Conservation (phyloP, 345 rosid genomes). For the sweet orange (Citrus sinensis) region DNA sequence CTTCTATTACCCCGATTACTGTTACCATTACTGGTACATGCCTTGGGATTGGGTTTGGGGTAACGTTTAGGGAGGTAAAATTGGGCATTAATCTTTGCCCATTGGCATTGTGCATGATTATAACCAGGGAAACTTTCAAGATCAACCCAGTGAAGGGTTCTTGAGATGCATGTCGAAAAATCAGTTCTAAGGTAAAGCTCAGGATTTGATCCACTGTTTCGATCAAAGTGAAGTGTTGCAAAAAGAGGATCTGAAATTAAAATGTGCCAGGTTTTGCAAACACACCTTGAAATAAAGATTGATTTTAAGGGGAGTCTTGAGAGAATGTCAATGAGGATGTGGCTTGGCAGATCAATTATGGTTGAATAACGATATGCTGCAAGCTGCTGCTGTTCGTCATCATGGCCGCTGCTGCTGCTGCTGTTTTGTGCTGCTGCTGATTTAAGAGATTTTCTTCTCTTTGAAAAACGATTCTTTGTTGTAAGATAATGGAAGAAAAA, state of each 20-base stretch:
- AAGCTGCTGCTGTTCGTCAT: not conserved
- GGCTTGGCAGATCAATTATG: constrained; percentile 9
- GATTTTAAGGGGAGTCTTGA: constrained; percentile 14
- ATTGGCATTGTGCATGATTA: not conserved
- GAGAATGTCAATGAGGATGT: constrained; percentile 7
- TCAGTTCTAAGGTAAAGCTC: constrained; percentile 17
- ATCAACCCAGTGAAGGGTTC: constrained; percentile 17
- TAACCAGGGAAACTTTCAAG: not conserved
- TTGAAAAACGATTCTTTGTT: not conserved
- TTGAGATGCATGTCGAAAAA: not conserved
- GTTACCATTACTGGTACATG: not conserved
- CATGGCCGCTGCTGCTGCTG: not conserved
- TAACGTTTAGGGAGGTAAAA: constrained; percentile 13
- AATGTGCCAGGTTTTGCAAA: constrained; percentile 12
- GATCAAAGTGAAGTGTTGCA: not conserved
- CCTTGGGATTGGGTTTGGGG: not conserved
- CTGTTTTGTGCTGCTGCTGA: not conserved
- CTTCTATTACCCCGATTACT: too few relatives aligned
- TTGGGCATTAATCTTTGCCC: not conserved
- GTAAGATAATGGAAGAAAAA: not conserved
- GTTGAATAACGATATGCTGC: not conserved
- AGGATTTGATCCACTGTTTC: not conserved
- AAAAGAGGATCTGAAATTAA: constrained; percentile 13
- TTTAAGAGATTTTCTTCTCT: not conserved
- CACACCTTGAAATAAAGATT: constrained; percentile 16